Evolutionary conservation across 2,329 filamentous ascomycete genomes (phyloP).

Genomic region (Aspergillus ruber): DNA sequence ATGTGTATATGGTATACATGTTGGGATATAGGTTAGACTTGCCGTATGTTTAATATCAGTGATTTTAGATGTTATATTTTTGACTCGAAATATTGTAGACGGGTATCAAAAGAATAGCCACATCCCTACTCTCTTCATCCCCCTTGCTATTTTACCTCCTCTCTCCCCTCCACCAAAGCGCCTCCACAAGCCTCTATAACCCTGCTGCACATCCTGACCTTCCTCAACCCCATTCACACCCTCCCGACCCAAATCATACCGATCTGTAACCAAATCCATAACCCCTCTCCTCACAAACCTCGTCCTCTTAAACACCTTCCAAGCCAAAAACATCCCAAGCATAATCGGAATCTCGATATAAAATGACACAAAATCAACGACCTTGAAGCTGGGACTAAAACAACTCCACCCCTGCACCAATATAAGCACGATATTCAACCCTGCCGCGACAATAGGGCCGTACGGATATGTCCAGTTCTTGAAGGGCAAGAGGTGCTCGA

Average conservation of each 20-base stretch:
- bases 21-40: background rate
- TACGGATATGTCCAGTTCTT: slow-evolving; percentile 62
- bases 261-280: slow-evolving; percentile 50
- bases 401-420: slow-evolving; percentile 56
- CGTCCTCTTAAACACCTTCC: slow-evolving; percentile 49
- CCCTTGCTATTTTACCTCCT: slow-evolving; percentile 8
- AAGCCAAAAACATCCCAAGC: slow-evolving; percentile 48
- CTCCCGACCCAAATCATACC: slow-evolving; percentile 19
- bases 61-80: no score
- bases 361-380: slow-evolving; percentile 56
- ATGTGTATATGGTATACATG: background rate
- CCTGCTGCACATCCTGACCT: slow-evolving; percentile 13
- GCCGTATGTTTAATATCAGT: background rate
- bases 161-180: slow-evolving; percentile 5
- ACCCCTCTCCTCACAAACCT: slow-evolving; percentile 39
- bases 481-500: slow-evolving; percentile 57
- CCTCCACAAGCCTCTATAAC: slow-evolving; percentile 2
- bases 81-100: no score
- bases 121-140: slow-evolving; percentile 27
- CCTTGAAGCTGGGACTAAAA: slow-evolving; percentile 54
- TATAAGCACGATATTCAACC: slow-evolving; percentile 55
- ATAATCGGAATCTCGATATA: slow-evolving; percentile 60
- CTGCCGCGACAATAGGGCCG: slow-evolving; percentile 52
- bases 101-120: slow-evolving; percentile 33
- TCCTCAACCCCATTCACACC: slow-evolving; percentile 20